Conservation (phyloP, 2,329 filamentous ascomycete species). For the Samsoniella hepiali region DNA sequence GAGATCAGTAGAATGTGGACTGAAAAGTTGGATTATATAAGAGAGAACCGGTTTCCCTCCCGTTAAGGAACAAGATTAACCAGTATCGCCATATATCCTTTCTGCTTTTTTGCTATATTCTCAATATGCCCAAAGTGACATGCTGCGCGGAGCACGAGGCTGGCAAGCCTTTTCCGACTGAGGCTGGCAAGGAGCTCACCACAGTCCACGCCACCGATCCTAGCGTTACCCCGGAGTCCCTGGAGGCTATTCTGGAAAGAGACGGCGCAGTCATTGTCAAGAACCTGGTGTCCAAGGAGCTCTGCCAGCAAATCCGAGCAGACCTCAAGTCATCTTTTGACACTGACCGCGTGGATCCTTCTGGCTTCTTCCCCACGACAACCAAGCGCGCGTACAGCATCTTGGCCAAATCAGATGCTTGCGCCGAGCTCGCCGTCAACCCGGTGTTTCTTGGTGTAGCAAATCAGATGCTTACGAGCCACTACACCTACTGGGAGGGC, state of each 20-base stretch:
- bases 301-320: constrained; percentile 34
- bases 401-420: constrained; percentile 35
- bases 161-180: constrained; percentile 22
- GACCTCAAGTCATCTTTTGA: constrained; percentile 39
- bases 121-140: background rate
- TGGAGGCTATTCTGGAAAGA: constrained; percentile 26
- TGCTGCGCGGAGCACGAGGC: constrained; percentile 14
- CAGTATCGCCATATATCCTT: background rate
- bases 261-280: constrained; percentile 38
- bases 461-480: constrained; percentile 34
- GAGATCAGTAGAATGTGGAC: background rate
- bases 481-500: constrained; percentile 36
- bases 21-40: background rate
- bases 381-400: constrained; percentile 39
- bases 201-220: constrained; percentile 24
- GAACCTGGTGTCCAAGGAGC: constrained; percentile 31
- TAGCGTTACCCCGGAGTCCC: constrained; percentile 21
- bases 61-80: too few relatives aligned
- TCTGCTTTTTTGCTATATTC: background rate
- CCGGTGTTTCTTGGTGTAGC: constrained; percentile 34
- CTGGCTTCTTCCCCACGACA: constrained; percentile 39
- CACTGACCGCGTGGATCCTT: constrained; percentile 33
- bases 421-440: constrained; percentile 37
- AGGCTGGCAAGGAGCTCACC: constrained; percentile 24
- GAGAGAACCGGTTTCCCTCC: background rate